These are phyloP conservation scores for Oehlia diaphana DNA, from an alignment of 192 early-diverging fungal species.

Conservation along the genomic window DNA sequence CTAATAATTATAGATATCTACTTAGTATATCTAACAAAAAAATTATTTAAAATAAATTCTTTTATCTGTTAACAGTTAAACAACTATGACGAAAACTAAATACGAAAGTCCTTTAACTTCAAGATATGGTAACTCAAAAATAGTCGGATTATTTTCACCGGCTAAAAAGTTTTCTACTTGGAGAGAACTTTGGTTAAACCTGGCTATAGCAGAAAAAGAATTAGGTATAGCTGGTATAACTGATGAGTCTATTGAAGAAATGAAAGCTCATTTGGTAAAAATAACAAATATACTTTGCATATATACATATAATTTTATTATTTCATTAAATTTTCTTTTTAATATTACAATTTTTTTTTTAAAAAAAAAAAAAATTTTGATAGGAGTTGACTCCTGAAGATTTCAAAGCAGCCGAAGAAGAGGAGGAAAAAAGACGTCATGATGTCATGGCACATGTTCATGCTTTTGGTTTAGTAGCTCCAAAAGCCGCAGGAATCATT, in stretches of 20 bases:
- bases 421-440: conserved; percentile 93
- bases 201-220: conserved; percentile 90
- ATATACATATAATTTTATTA: too few relatives aligned
- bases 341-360: too few relatives aligned
- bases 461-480: conserved; percentile 84
- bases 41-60: too few relatives aligned
- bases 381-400: conserved; percentile 68
- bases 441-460: conserved; percentile 99
- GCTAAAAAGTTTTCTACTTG: conserved; percentile 95
- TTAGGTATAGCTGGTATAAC: conserved; percentile 89
- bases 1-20: too few relatives aligned
- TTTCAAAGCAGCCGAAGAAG: conserved; percentile 81
- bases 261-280: conserved; percentile 76
- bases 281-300: too few relatives aligned
- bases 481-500: conserved; percentile 90
- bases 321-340: too few relatives aligned
- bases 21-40: too few relatives aligned
- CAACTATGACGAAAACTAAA: conserved; percentile 41
- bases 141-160: conserved; percentile 95
- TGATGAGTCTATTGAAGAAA: conserved; percentile 82
- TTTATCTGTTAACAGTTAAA: too few relatives aligned
- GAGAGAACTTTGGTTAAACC: conserved; percentile 92
- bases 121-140: conserved; percentile 95
- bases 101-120: conserved; percentile 97
- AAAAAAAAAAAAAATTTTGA: conserved; percentile 16